Evolutionary conservation across 352 stramenopile genomes (phyloP).

Genomic region (Phytopythium cucurbitacearum): DNA sequence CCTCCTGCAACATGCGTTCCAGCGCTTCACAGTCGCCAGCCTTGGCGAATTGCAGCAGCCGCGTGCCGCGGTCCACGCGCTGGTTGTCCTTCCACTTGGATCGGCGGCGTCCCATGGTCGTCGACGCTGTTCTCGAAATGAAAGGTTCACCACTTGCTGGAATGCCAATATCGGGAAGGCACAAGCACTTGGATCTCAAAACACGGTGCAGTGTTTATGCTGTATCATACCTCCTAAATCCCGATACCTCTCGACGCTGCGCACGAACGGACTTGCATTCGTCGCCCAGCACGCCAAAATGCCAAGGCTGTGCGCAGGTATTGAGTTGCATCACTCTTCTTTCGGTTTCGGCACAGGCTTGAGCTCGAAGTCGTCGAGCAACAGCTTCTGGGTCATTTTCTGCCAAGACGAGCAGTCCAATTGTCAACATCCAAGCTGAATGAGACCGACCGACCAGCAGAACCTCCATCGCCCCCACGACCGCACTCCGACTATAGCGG

Average conservation of each 20-base stretch:
- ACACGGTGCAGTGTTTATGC: no score
- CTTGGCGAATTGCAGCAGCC: slow-evolving; percentile 52
- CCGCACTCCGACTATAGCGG: no score
- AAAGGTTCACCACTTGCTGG: no score
- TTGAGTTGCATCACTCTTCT: slow-evolving; percentile 16
- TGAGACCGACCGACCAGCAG: no score
- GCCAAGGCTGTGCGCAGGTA: not conserved
- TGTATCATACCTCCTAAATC: no score
- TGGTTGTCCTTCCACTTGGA: slow-evolving; percentile 67
- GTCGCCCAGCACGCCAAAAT: no score
- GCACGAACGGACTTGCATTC: no score
- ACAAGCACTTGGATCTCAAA: no score
- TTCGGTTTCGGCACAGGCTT: slow-evolving; percentile 73
- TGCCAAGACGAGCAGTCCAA: slow-evolving; percentile 11
- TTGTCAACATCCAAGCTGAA: not conserved
- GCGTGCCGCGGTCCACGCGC: slow-evolving; percentile 22
- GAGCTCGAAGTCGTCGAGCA: slow-evolving; percentile 79
- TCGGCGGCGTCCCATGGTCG: slow-evolving; percentile 49
- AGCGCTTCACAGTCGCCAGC: slow-evolving; percentile 29
- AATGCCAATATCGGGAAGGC: no score
- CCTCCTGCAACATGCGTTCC: slow-evolving; percentile 18
- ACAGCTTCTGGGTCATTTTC: slow-evolving; percentile 85
- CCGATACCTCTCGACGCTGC: no score
- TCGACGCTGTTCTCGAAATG: no score
- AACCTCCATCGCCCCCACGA: no score